Conservation (phyloP, 768 basidiomycete species). For the Amyloporia xantha region DNA sequence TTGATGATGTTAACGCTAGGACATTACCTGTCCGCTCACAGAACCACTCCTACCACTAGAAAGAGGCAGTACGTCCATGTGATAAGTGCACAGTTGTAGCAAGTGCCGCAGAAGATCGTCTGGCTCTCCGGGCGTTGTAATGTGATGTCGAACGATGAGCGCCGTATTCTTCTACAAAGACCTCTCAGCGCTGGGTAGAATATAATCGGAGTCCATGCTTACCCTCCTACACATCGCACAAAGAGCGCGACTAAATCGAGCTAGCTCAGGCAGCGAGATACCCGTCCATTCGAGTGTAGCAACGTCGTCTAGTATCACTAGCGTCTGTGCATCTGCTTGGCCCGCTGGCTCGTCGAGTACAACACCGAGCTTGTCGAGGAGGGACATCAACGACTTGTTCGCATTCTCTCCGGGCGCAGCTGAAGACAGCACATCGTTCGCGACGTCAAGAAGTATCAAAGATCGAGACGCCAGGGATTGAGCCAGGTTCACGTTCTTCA, state of each 20-base stretch:
- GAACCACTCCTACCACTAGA: slow-evolving; percentile 71
- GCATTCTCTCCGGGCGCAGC: slow-evolving; percentile 7
- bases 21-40: slow-evolving; percentile 67
- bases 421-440: slow-evolving; percentile 28
- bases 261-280: slow-evolving; percentile 41
- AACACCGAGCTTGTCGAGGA: slow-evolving; percentile 13
- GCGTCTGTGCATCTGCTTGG: slow-evolving; percentile 14
- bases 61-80: slow-evolving; percentile 65
- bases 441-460: slow-evolving; percentile 51
- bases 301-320: slow-evolving; percentile 70
- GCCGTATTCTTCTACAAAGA: slow-evolving; percentile 44
- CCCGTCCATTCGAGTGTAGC: slow-evolving; percentile 70
- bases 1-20: background rate
- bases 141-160: slow-evolving; percentile 60
- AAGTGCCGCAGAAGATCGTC: slow-evolving; percentile 56
- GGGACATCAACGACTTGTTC: slow-evolving; percentile 11
- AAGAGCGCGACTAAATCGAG: slow-evolving; percentile 55
- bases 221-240: slow-evolving; percentile 52
- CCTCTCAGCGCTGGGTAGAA: background rate
- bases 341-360: slow-evolving; percentile 2
- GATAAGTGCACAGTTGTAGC: slow-evolving; percentile 58
- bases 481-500: slow-evolving; percentile 29
- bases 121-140: slow-evolving; percentile 42
- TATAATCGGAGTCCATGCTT: too few relatives aligned
- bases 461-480: slow-evolving; percentile 28